Base-by-base conservation (phyloP, 768 basidiomycete genomes). In the Austroboletus eburneus region DNA sequence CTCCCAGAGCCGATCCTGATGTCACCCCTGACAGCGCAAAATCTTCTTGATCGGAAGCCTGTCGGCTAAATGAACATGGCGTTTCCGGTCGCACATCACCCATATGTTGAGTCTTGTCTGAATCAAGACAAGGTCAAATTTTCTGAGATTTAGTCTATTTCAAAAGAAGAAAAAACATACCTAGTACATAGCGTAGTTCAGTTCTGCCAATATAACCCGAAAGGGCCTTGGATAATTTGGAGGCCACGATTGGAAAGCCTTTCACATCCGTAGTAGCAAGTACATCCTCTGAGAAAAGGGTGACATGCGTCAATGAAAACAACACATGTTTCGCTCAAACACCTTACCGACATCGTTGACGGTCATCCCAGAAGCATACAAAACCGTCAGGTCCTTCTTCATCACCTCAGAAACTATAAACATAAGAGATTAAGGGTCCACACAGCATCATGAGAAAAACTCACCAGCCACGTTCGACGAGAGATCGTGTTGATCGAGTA, bases 401-500 rank as follows among this genome's bases (percentile, higher is more conserved):
- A 98, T 98, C 37, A 95, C 92, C 45, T 84, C 77, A 2, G 90
- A 86, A 18, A 97, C 93, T 92, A 55, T 40, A 30, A 47, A 29
- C 5, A 23, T 53, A 40, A 43, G 48, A 24, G 9, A 20, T 39
- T 21, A 42, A 32, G 21, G 39, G 42, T 42, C 37, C 43, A 43
- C 20, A 46, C 57, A 30, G 27, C 30, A 38, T 27, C 39, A 36
- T 23, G 12, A 35, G 30, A 40, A 42, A 27, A 25, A 65, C 81
- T 44, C 57, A 96, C 95, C 91, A 41, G 91, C 80, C 37, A 92
- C 87, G 61, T 95, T 85, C 59, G 89, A 94, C 0, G 89, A 84
- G 57, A 91, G 85, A 62, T 96, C 92, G 50, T 96, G 91, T 60
- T 94, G 94, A 69, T 97, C 95, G 49, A 99, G 71, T 74, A 94